Conservation (phyloP, 73 alveolate genomes). For the Strombidium stylifer region DNA sequence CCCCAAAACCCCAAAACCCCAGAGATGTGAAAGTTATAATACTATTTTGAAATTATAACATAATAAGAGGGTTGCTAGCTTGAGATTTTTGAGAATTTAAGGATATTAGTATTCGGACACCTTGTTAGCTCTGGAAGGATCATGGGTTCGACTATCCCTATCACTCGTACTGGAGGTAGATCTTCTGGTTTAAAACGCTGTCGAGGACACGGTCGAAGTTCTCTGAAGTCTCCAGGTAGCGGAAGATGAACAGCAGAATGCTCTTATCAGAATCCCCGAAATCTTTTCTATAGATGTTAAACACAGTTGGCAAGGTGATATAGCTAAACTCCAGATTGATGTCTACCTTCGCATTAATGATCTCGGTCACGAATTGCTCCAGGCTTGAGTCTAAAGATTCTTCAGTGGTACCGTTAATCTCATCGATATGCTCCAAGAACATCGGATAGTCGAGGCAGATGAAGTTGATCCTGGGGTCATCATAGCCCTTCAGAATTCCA, state of each 20-base stretch:
- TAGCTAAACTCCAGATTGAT: conserved; percentile 32
- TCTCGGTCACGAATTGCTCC: conserved; percentile 38
- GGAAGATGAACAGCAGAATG: conserved; percentile 43
- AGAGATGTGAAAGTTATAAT: no score
- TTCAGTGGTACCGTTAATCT: background rate
- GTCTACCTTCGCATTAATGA: conserved; percentile 50
- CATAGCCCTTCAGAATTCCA: conserved; percentile 9
- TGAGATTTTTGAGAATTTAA: no score
- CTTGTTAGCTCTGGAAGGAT: no score
- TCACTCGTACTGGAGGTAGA: no score
- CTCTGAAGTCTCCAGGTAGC: conserved; percentile 6
- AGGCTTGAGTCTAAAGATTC: conserved; percentile 4
- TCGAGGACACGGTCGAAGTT: no score
- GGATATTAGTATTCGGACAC: no score
- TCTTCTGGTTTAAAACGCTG: no score
- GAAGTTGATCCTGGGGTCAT: conserved; percentile 41
- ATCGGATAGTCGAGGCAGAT: conserved; percentile 47
- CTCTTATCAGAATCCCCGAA: conserved; percentile 35
- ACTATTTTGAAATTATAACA: no score
- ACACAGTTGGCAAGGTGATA: conserved; percentile 51
- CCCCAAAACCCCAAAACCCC: no score
- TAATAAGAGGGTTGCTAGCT: no score
- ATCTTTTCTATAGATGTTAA: conserved; percentile 47
- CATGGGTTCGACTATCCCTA: no score
- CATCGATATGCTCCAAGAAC: conserved; percentile 22